Percentiles rank a stretch among this genome's conserved stretches.
Evolutionary conservation across 2,329 filamentous ascomycete genomes (phyloP).

Genomic region (Fonsecaea pedrosoi): DNA sequence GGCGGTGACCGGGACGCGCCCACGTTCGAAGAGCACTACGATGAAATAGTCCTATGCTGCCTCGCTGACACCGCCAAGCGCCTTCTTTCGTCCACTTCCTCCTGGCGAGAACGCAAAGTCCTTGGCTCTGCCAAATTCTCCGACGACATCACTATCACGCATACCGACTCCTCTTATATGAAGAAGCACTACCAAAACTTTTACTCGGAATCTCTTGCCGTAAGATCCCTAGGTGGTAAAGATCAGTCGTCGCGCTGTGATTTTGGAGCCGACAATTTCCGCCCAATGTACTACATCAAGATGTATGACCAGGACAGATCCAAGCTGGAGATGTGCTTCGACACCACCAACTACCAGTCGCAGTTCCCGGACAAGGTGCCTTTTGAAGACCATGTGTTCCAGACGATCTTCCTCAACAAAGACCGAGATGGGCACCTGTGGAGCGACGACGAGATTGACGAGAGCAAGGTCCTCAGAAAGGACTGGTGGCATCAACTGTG

Average conservation of each 20-base stretch:
- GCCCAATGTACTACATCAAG: conserved; percentile 68
- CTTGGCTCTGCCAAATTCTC: conserved; percentile 72
- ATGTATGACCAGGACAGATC: conserved; percentile 60
- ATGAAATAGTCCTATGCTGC: conserved; percentile 66
- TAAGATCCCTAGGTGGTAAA: conserved; percentile 23
- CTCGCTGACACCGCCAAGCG: conserved; percentile 62
- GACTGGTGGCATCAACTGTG: conserved; percentile 71
- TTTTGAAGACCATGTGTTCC: conserved; percentile 70
- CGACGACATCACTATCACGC: conserved; percentile 68
- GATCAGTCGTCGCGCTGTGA: conserved; percentile 35
- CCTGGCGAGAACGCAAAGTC: conserved; percentile 68
- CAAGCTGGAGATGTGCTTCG: conserved; percentile 70
- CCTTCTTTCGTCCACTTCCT: conserved; percentile 59
- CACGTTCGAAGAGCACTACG: conserved; percentile 59
- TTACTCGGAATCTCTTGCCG: conserved; percentile 44
- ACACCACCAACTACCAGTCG: conserved; percentile 77
- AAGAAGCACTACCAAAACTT: conserved; percentile 48
- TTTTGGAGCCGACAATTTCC: conserved; percentile 54
- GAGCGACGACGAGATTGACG: conserved; percentile 64
- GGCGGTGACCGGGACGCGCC: conserved; percentile 31
- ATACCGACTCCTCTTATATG: conserved; percentile 65
- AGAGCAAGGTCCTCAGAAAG: conserved; percentile 62
- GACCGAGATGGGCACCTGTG: conserved; percentile 61
- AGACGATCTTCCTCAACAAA: conserved; percentile 69
- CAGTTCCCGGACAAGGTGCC: conserved; percentile 64